Evolutionary conservation across 1,139 yeast genomes (phyloP).

Genomic region (Geotrichum phurueaensis): DNA sequence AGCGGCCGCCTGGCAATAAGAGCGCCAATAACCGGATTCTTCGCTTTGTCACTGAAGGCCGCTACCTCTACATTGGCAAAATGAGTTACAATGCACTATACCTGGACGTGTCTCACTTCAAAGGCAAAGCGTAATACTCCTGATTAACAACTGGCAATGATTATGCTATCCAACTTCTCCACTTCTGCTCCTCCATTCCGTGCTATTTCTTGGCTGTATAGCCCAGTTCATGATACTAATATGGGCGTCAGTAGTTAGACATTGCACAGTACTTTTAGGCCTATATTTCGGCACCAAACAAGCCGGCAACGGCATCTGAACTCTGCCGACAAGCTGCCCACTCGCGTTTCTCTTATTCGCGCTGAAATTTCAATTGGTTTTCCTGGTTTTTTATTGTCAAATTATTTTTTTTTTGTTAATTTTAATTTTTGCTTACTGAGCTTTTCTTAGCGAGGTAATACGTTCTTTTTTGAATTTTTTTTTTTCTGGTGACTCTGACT

Average conservation of each 20-base stretch:
- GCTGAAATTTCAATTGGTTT: neutral
- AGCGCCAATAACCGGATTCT: constrained; percentile 1
- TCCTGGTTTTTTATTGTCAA: neutral
- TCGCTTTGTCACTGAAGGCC: constrained; percentile 6
- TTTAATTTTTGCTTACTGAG: neutral
- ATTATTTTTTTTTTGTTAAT: neutral
- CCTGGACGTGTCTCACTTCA: constrained; percentile 8
- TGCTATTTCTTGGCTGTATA: no score
- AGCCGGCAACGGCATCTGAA: no score
- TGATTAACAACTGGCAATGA: neutral
- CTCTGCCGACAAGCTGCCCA: neutral
- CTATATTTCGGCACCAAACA: neutral
- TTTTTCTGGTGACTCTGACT: no score
- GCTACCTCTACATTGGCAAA: constrained; percentile 10
- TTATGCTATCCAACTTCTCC: neutral
- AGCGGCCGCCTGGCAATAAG: neutral
- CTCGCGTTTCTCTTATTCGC: neutral
- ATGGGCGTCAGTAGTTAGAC: no score
- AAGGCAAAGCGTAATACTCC: neutral
- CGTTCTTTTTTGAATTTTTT: no score
- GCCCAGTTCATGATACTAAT: no score
- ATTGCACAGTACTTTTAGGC: neutral
- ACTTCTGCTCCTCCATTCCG: no score
- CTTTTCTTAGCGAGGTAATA: neutral
- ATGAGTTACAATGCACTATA: constrained; percentile 9